Evolutionary conservation across 352 stramenopile genomes (phyloP), one percentile per base, ranked within the genome.

Genomic region (Globisporangium ultimum): DNA sequence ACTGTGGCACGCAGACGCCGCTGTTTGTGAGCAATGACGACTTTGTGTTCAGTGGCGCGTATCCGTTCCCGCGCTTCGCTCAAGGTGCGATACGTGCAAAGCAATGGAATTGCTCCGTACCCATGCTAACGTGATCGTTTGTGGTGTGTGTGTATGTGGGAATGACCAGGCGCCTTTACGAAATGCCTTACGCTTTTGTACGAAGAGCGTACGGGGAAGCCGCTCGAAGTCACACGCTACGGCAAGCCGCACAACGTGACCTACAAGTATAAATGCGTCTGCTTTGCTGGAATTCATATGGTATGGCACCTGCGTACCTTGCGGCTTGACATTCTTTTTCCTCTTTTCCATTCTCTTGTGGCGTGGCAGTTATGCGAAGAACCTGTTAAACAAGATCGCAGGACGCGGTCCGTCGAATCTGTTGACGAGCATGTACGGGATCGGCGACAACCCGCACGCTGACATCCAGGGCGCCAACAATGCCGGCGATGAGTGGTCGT

Each of bases 381-480:
- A 64, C n/a, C 73, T 91, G 18, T 63, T 92, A 14, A 85, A 91
- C 59, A 63, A 71, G 45, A 81, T 87, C 42, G 70, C 80, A 3
- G 70, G 65, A 9, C 64, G 71, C 21, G 54, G 66, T 24, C 52
- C 66, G 40, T 72, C 74, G 9, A 70, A 64, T 51, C 52, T 43
- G n/a, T 55, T 95, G 17, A 73, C 72, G 28, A 66, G 66, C 50
- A 90, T 96, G 54, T 97, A 95, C 58, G 89, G 88, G 45, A 94
- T 97, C 42, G 88, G 88, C 9, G 88, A 97, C 72, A 97, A 97
- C 61, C 88, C 88, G 18, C 63, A 86, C 34, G 76, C 86, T 2
- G 88, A 97, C 59, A 92, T 97, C 54, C 84, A 90, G 48, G 88
- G 88, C 18, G 88, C 88, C 10, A 97, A 97, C 66, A 80, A 88